A percentile compares a stretch with the other conserved stretches of the same genome.
Evolutionary conservation across 805 yeast species (phyloP).

Genomic region (Wickerhamiella qilinensis): DNA sequence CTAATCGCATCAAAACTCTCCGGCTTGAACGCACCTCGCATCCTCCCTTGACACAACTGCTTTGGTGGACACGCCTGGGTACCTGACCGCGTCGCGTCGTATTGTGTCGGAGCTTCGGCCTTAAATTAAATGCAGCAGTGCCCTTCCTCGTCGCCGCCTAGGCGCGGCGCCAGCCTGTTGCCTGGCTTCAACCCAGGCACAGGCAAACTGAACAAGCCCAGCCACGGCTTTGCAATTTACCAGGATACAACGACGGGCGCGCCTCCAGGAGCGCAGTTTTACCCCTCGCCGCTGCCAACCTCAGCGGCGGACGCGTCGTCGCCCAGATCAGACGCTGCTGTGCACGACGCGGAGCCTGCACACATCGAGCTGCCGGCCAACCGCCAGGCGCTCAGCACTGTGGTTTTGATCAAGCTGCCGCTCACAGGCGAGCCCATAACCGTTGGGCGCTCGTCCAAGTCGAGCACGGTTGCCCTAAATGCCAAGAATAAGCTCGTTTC

Average conservation of each 20-base stretch:
- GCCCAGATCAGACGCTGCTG: no score
- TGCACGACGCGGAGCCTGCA: no score
- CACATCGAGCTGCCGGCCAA: not conserved
- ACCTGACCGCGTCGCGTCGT: not conserved
- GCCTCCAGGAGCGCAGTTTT: not conserved
- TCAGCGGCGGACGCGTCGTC: conserved; percentile 5
- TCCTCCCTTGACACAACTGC: no score
- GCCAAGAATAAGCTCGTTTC: conserved; percentile 42
- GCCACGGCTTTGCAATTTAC: conserved; percentile 4
- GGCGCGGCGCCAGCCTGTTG: conserved; percentile 1
- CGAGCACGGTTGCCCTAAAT: conserved; percentile 35
- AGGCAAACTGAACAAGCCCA: not conserved
- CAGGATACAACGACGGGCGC: no score
- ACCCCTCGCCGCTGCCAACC: conserved; percentile 14
- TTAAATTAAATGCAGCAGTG: conserved; percentile 5
- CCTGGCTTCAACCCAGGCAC: conserved; percentile 3
- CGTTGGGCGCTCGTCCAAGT: conserved; percentile 54
- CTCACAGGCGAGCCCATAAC: conserved; percentile 20
- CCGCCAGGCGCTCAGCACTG: conserved; percentile 5
- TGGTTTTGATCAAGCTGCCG: conserved; percentile 10
- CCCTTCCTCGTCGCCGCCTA: conserved; percentile 15
- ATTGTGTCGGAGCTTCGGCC: not conserved
- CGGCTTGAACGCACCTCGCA: not conserved
- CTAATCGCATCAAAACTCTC: not conserved
- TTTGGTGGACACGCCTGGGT: no score